Percentiles rank a stretch among this genome's conserved stretches.
These are phyloP conservation scores for Fereydounia khargensis DNA, from an alignment of 1,284 basidiomycete genomes.

Conservation along the genomic window DNA sequence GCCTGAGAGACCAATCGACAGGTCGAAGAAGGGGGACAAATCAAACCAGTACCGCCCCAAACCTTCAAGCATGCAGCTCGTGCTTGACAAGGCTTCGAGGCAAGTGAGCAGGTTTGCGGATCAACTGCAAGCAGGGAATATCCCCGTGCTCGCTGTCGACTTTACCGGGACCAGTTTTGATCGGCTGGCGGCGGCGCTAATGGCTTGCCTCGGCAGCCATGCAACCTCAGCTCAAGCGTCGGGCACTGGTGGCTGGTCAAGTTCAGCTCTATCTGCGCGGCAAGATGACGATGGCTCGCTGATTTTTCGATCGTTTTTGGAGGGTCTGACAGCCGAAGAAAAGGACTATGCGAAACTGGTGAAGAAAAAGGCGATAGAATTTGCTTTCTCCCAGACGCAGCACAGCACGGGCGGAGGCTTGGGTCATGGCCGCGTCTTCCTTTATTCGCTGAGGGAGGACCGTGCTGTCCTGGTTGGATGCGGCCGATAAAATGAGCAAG, in stretches of 20 bases:
- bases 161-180: slow-evolving; percentile 34
- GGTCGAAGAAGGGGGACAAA: slow-evolving; percentile 34
- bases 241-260: background rate
- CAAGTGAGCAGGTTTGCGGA: slow-evolving; percentile 39
- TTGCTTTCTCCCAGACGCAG: slow-evolving; percentile 20
- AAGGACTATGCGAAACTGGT: slow-evolving; percentile 40
- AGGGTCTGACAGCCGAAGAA: slow-evolving; percentile 39
- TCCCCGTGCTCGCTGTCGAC: slow-evolving; percentile 49
- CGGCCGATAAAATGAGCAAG: slow-evolving; percentile 9
- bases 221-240: slow-evolving; percentile 3
- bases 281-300: slow-evolving; percentile 23
- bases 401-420: background rate
- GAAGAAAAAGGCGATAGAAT: slow-evolving; percentile 16
- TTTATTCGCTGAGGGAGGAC: slow-evolving; percentile 40
- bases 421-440: slow-evolving; percentile 22
- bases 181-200: slow-evolving; percentile 21
- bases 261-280: background rate
- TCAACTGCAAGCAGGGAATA: slow-evolving; percentile 29
- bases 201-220: slow-evolving; percentile 29
- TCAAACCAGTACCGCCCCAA: slow-evolving; percentile 36
- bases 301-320: slow-evolving; percentile 35
- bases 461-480: slow-evolving; percentile 29
- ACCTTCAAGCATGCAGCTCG: slow-evolving; percentile 26
- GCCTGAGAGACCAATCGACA: slow-evolving; percentile 32
- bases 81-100: slow-evolving; percentile 42